Conservation (phyloP, 1,284 basidiomycete genomes). For the Boletellus deceptivus region DNA sequence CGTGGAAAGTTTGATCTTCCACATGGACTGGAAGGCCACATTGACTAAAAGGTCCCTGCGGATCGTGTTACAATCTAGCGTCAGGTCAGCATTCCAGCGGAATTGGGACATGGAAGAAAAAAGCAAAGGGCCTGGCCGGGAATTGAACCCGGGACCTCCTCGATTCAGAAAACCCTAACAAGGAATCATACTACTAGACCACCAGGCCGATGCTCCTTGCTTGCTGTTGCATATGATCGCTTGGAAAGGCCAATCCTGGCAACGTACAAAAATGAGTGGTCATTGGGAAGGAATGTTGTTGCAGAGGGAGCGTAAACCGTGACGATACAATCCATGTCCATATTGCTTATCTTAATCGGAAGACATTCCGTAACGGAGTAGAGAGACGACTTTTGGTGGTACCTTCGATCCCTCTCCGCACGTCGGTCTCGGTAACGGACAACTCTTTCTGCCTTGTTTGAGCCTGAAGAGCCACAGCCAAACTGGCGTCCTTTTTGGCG, state of each 20-base stretch:
- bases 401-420: slow-evolving; percentile 30
- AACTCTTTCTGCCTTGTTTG: slow-evolving; percentile 19
- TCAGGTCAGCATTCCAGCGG: no score
- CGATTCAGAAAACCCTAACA: slow-evolving; percentile 40
- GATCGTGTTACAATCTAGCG: no score
- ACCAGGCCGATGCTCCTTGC: slow-evolving; percentile 37
- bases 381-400: slow-evolving; percentile 42
- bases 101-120: neutral
- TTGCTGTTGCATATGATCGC: neutral
- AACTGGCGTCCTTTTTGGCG: slow-evolving; percentile 16
- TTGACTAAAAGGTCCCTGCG: no score
- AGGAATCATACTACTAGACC: slow-evolving; percentile 60
- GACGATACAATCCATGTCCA: neutral
- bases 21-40: no score
- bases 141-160: neutral
- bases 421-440: slow-evolving; percentile 19
- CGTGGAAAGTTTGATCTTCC: no score
- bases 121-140: slow-evolving; percentile 13
- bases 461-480: neutral
- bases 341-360: slow-evolving; percentile 42
- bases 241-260: neutral
- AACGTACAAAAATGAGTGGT: neutral
- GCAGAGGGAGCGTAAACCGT: slow-evolving; percentile 13
- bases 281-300: no score
- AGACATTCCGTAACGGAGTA: slow-evolving; percentile 45